Conservation (phyloP, 2,329 filamentous ascomycete species). For the Penicillium brevicompactum region DNA sequence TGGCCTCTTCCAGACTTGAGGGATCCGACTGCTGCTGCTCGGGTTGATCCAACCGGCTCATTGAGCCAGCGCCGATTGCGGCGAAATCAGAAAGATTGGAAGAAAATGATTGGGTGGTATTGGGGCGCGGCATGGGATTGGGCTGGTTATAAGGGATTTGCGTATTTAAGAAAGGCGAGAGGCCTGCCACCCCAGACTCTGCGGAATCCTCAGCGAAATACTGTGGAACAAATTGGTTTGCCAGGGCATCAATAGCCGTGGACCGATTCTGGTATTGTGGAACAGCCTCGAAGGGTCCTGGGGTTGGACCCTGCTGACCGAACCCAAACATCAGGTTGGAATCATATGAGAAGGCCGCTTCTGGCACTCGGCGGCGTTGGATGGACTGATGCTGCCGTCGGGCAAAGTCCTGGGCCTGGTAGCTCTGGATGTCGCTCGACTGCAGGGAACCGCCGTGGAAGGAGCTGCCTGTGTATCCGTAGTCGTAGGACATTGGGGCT, state of each 20-base stretch:
- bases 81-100: slow-evolving; percentile 55
- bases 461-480: slow-evolving; percentile 60
- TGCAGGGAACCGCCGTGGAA: slow-evolving; percentile 50
- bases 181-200: slow-evolving; percentile 61
- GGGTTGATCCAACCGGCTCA: slow-evolving; percentile 39
- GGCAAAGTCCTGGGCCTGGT: slow-evolving; percentile 64
- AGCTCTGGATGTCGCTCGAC: slow-evolving; percentile 58
- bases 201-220: slow-evolving; percentile 73
- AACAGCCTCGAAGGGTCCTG: slow-evolving; percentile 71
- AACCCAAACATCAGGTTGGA: slow-evolving; percentile 80
- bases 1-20: slow-evolving; percentile 65
- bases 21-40: slow-evolving; percentile 24
- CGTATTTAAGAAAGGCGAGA: slow-evolving; percentile 66
- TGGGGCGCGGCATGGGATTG: slow-evolving; percentile 56
- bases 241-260: slow-evolving; percentile 75
- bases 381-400: slow-evolving; percentile 41
- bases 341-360: slow-evolving; percentile 46
- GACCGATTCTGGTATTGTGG: slow-evolving; percentile 75
- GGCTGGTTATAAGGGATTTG: slow-evolving; percentile 65
- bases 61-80: slow-evolving; percentile 30
- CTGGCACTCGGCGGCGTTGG: slow-evolving; percentile 49
- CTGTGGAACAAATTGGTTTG: slow-evolving; percentile 68
- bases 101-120: slow-evolving; percentile 54
- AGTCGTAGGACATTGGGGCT: slow-evolving; percentile 45
- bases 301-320: slow-evolving; percentile 61